These are phyloP conservation scores for Botrytis medusae DNA, from an alignment of 2,329 filamentous ascomycete genomes.

Conservation along the genomic window DNA sequence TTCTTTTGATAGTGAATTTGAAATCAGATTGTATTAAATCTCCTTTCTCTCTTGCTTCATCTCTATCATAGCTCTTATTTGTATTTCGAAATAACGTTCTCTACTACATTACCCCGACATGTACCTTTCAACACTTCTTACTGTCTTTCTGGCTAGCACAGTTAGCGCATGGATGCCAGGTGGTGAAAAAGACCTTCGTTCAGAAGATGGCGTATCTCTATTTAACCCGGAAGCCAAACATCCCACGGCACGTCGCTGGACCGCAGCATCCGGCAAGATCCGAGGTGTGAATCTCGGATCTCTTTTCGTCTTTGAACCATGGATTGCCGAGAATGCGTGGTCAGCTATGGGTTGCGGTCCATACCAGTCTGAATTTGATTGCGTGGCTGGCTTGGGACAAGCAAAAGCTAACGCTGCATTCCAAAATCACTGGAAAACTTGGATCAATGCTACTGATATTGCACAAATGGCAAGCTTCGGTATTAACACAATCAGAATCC, in stretches of 20 bases:
- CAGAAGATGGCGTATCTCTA: slow-evolving; percentile 15
- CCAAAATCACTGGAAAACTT: slow-evolving; percentile 48
- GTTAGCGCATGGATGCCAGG: slow-evolving; percentile 20
- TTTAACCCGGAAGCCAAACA: slow-evolving; percentile 17
- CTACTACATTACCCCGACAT: neutral
- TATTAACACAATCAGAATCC: slow-evolving; percentile 51
- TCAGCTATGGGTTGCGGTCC: slow-evolving; percentile 46
- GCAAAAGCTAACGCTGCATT: slow-evolving; percentile 46
- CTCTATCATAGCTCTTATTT: neutral
- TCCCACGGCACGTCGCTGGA: slow-evolving; percentile 16
- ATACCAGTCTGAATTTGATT: slow-evolving; percentile 49
- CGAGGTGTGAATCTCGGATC: slow-evolving; percentile 52
- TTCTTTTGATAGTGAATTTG: neutral
- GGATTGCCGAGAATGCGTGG: slow-evolving; percentile 47
- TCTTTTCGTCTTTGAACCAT: slow-evolving; percentile 50
- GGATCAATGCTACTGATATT: slow-evolving; percentile 49
- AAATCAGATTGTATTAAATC: neutral
- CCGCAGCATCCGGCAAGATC: slow-evolving; percentile 41
- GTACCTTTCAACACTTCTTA: slow-evolving; percentile 14
- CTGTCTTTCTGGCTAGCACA: slow-evolving; percentile 13
- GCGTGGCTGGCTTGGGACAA: slow-evolving; percentile 48
- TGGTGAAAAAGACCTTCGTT: slow-evolving; percentile 6
- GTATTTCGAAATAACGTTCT: neutral
- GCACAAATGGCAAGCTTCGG: slow-evolving; percentile 46
- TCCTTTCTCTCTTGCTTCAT: neutral